Base-by-base conservation (phyloP, 805 yeast genomes). In the Alloascoidea africana region DNA sequence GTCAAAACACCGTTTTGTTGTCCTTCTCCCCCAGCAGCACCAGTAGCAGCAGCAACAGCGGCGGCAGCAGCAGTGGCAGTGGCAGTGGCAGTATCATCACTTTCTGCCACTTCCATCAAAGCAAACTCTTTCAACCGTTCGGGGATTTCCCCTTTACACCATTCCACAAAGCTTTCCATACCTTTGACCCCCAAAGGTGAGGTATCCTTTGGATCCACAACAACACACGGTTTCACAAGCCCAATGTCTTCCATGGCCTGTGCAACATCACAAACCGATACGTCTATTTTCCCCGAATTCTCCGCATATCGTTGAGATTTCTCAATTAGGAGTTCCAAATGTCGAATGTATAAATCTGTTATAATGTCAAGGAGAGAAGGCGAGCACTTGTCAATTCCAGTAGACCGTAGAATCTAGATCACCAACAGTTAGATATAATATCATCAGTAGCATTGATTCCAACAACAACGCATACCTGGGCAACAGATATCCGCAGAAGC, bases 341-440 rank as follows among this genome's bases (percentile, higher is more conserved):
- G 78, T 40, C 79, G 67, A 14, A 81, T 59, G 51, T 79, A 74
- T 1, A 89, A 50, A 49, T 86, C 96, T 0, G 94, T 76, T n/a
- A 86, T 46, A 2, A 76, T 66, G 49, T 85, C 87, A 5, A 89
- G 62, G 1, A 80, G 70, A 4, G 72, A 63, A 4, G 89, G 82
- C 37, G 75, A 65, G 44, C 87, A 75, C 47, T 75, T 68, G 43
- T 84, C 95, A 49, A 86, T 84, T 0, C 98, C 98, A 18, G 76
- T 70, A 0, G 91, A 74, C 43, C 84, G 74, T 38, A 89, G 65
- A 3, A 78, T 60, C 56, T 78, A 76, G 1, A 70, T 64, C n/a
- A n/a, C n/a, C n/a, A n/a, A n/a, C n/a, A n/a, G n/a, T n/a, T n/a
- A n/a, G n/a, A n/a, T n/a, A n/a, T n/a, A n/a, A n/a, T n/a, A n/a